Evolutionary conservation across 164 flowering plant genomes (phyloP).

Genomic region (Umbellularia californica): DNA sequence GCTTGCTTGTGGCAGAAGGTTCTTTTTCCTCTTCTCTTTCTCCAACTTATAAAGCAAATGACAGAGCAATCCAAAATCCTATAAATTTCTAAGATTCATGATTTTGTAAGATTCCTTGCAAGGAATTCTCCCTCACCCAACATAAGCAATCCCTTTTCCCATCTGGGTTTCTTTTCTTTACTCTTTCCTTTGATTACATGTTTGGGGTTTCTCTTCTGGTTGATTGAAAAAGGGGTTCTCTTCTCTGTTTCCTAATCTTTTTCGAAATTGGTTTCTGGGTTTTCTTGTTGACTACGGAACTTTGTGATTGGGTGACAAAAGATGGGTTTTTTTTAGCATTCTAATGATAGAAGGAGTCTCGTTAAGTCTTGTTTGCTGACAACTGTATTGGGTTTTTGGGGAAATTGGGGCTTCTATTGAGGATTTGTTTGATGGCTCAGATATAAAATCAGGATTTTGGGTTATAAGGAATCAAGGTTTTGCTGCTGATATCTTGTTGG

Average conservation of each 20-base stretch:
- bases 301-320: neutral
- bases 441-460: neutral
- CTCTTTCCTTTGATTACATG: too few relatives aligned
- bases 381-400: neutral
- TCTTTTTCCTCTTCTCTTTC: neutral
- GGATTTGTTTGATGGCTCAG: constrained; percentile 10
- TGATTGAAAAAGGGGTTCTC: neutral
- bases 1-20: constrained; percentile 11
- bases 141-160: neutral
- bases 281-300: neutral
- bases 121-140: constrained; percentile 3
- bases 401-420: constrained; percentile 15
- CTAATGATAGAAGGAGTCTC: neutral
- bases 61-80: neutral
- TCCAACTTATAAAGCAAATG: neutral
- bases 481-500: constrained; percentile 1
- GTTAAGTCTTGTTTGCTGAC: neutral
- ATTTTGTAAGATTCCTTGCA: neutral
- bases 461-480: constrained; percentile 12
- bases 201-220: neutral
- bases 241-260: neutral
- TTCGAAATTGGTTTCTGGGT: constrained; percentile 3
- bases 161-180: neutral
- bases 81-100: neutral
- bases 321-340: too few relatives aligned